Percentiles rank a stretch among this genome's conserved stretches.
phyloP scores from a whole-genome alignment of 352 stramenopile species.

The Phytophthora brassicae region DNA sequence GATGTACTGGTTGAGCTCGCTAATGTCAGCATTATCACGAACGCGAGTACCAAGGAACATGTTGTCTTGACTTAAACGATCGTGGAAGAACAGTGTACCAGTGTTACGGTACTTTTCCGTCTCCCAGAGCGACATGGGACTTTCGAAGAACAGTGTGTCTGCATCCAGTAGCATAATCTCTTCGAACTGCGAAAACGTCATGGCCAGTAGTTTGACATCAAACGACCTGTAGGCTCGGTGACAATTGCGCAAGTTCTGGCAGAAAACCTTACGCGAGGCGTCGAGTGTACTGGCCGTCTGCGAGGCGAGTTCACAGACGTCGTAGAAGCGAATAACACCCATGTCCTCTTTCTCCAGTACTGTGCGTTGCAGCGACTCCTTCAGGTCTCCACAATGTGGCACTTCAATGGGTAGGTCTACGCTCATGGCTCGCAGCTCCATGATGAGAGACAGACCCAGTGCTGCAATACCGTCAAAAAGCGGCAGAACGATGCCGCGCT shows the following conservation, averaged over 20 bases:
- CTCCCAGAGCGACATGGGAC: slow-evolving; percentile 57
- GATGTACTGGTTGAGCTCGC: slow-evolving; percentile 52
- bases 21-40: slow-evolving; percentile 26
- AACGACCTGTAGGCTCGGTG: slow-evolving; percentile 48
- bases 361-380: slow-evolving; percentile 28
- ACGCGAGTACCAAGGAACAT: slow-evolving; percentile 49
- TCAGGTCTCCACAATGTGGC: slow-evolving; percentile 62
- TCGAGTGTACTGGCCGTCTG: slow-evolving; percentile 27
- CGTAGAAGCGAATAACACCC: slow-evolving; percentile 53
- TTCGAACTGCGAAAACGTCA: slow-evolving; percentile 70
- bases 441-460: slow-evolving; percentile 57
- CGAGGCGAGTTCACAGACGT: slow-evolving; percentile 53
- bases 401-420: slow-evolving; percentile 59
- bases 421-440: slow-evolving; percentile 51
- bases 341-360: slow-evolving; percentile 41
- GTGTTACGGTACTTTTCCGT: slow-evolving; percentile 49
- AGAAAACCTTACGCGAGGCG: slow-evolving; percentile 48
- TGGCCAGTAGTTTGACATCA: slow-evolving; percentile 59
- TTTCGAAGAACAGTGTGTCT: slow-evolving; percentile 64
- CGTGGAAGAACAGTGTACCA: slow-evolving; percentile 62
- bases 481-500: slow-evolving; percentile 61
- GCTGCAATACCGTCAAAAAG: slow-evolving; percentile 53
- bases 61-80: slow-evolving; percentile 42
- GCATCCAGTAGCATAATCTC: slow-evolving; percentile 76
- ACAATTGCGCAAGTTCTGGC: slow-evolving; percentile 44